Conservation (phyloP, 495 filamentous ascomycete species). For the Endocarpon pusillum region DNA sequence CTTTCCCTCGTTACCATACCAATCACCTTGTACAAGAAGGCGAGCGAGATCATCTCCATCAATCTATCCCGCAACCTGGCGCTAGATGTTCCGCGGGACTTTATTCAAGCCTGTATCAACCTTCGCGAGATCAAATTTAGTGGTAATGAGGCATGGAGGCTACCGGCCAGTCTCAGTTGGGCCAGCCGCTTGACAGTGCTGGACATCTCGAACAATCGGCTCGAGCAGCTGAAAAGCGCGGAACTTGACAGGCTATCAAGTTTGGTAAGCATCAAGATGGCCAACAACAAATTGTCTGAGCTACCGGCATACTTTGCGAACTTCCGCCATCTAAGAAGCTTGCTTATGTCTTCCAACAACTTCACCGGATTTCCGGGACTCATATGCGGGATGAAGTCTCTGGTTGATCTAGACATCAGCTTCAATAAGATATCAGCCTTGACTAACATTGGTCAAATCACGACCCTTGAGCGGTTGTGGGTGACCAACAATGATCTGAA, state of each 20-base stretch:
- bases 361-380: conserved; percentile 71
- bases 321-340: conserved; percentile 56
- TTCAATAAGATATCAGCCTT: conserved; percentile 77
- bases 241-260: conserved; percentile 51
- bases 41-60: conserved; percentile 81
- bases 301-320: conserved; percentile 67
- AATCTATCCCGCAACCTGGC: conserved; percentile 86
- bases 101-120: conserved; percentile 82
- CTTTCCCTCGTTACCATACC: conserved; percentile 89
- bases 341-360: conserved; percentile 87
- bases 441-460: conserved; percentile 63
- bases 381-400: conserved; percentile 59
- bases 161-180: conserved; percentile 72
- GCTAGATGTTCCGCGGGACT: conserved; percentile 86
- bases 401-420: conserved; percentile 90
- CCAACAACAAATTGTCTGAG: conserved; percentile 69
- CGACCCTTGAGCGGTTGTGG: conserved; percentile 69
- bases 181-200: conserved; percentile 72
- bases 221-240: conserved; percentile 74
- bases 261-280: conserved; percentile 79
- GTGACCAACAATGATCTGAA: conserved; percentile 85
- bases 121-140: conserved; percentile 89
- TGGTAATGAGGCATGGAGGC: conserved; percentile 71
- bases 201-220: conserved; percentile 84
- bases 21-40: conserved; percentile 80